Evolutionary conservation across 306 rosid species (phyloP), one percentile per base, ranked within the genome.

Genomic region (Oemleria cerasiformis): DNA sequence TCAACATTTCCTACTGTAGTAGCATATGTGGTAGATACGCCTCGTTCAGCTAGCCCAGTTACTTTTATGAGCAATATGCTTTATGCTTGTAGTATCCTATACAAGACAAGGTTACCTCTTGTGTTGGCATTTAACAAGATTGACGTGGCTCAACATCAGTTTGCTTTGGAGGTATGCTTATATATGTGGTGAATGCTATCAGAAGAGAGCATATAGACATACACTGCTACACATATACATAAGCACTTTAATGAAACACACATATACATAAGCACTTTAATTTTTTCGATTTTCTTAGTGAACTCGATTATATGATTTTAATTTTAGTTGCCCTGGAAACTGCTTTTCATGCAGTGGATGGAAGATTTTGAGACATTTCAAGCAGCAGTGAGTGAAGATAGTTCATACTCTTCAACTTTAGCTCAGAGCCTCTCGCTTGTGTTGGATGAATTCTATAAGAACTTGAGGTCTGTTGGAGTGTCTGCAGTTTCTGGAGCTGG

Each of bases 41-140:
- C 97, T 64, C 96, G 96, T 25, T 82, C 97, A 1, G 79, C 88
- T 73, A 88, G 75, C 77, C 97, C 97, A 14, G 84, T 84, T 41
- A 95, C 96, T 65, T 95, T 91, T 76, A 94, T 85, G 99, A 95
- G 99, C 92, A 95, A 95, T 78, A 91, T 89, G 96, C 85, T 95
- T 19, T 95, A 91, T 84, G 97, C 97, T 38, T 91, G 96, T 68
- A 85, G 97, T 68, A 89, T 91, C 76, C 95, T 95, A 66, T 91
- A 95, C 86, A 95, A 88, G 83, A 95, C 97, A 41, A 75, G 96
- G 81, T 73, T 95, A 15, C 97, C 99, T 50, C 84, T 95, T 72
- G 90, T 95, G 42, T 81, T 95, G 87, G 92, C 88, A 41, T 51
- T n/a, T 21, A 91, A 94, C 88, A 89, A 94, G 77, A 83, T 72